phyloP scores from a whole-genome alignment of 208 protist genomes.

The Acanthamoeba lenticulata region DNA sequence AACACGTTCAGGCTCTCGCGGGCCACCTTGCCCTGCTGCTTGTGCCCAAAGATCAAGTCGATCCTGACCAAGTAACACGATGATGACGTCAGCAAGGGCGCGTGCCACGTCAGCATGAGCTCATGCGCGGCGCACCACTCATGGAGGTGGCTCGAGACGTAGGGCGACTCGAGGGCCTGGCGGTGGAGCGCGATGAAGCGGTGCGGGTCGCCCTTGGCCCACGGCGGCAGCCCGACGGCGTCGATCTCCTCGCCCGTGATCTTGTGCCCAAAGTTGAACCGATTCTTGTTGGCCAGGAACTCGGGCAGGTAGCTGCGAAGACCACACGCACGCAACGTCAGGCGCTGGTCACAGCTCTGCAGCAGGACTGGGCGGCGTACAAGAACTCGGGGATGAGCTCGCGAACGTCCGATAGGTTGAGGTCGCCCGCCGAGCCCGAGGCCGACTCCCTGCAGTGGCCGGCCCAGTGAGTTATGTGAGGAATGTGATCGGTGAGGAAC shows the following conservation, averaged over 20 bases:
- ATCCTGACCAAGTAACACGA: no score
- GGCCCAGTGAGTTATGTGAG: slow-evolving; percentile 71
- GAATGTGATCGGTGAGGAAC: slow-evolving; percentile 91
- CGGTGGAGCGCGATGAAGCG: slow-evolving; percentile 79
- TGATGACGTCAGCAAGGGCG: background rate
- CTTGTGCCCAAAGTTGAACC: slow-evolving; percentile 91
- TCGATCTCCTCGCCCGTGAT: slow-evolving; percentile 91
- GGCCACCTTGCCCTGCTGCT: slow-evolving; percentile 92
- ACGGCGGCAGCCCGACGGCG: slow-evolving; percentile 94
- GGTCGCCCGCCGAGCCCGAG: slow-evolving; percentile 85
- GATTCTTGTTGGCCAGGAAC: slow-evolving; percentile 12
- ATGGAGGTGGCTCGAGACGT: slow-evolving; percentile 92
- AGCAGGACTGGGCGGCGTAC: slow-evolving; percentile 94
- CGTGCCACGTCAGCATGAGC: background rate
- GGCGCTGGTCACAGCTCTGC: slow-evolving; percentile 70
- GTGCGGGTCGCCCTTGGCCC: slow-evolving; percentile 83
- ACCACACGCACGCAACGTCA: background rate
- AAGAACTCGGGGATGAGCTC: slow-evolving; percentile 98
- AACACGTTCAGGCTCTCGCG: slow-evolving; percentile 95
- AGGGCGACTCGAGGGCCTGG: slow-evolving; percentile 91
- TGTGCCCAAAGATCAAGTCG: slow-evolving; percentile 97
- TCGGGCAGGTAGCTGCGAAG: background rate
- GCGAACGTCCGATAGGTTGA: slow-evolving; percentile 91
- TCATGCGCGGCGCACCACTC: slow-evolving; percentile 63
- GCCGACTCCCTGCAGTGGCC: slow-evolving; percentile 91